phyloP scores from a whole-genome alignment of 495 filamentous ascomycete genomes.

The Annulohypoxylon moriforme region DNA sequence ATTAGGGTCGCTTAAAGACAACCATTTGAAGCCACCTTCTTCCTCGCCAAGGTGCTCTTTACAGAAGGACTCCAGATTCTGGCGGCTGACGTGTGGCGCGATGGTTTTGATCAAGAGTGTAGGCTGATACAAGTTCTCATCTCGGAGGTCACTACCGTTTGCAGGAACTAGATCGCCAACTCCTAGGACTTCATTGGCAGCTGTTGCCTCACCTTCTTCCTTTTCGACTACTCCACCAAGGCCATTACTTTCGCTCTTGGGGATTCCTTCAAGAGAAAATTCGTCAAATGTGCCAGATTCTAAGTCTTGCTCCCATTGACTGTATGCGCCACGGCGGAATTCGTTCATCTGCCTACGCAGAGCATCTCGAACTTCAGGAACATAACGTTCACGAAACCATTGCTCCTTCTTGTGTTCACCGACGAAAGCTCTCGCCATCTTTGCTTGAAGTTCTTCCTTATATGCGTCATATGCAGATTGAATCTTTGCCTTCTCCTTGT shows the following conservation, averaged over 20 bases:
- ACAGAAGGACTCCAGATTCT: conserved; percentile 90
- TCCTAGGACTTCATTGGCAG: conserved; percentile 89
- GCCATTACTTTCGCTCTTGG: conserved; percentile 92
- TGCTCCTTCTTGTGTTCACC: conserved; percentile 90
- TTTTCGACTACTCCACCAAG: conserved; percentile 88
- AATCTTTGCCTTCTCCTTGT: conserved; percentile 88
- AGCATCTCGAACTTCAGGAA: conserved; percentile 77
- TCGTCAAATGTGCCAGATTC: conserved; percentile 88
- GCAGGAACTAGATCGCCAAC: conserved; percentile 88
- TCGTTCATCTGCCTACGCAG: conserved; percentile 77
- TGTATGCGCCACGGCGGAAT: conserved; percentile 77
- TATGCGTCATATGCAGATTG: conserved; percentile 93
- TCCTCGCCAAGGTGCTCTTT: conserved; percentile 89
- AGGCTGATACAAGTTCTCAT: conserved; percentile 84
- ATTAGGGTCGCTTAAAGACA: conserved; percentile 95
- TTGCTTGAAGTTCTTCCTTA: conserved; percentile 91
- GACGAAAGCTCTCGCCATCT: conserved; percentile 90
- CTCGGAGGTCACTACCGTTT: conserved; percentile 80
- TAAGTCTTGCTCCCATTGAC: conserved; percentile 87
- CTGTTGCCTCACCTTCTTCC: conserved; percentile 92
- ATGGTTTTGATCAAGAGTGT: conserved; percentile 98
- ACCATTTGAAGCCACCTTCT: conserved; percentile 88
- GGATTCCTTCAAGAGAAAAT: conserved; percentile 93
- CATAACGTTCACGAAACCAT: conserved; percentile 97
- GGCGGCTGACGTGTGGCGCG: conserved; percentile 94